Percentiles rank a stretch among this genome's conserved stretches.
Evolutionary conservation across 169 alveolate species (phyloP).

Genomic region (Cardiosporidium cionae): DNA sequence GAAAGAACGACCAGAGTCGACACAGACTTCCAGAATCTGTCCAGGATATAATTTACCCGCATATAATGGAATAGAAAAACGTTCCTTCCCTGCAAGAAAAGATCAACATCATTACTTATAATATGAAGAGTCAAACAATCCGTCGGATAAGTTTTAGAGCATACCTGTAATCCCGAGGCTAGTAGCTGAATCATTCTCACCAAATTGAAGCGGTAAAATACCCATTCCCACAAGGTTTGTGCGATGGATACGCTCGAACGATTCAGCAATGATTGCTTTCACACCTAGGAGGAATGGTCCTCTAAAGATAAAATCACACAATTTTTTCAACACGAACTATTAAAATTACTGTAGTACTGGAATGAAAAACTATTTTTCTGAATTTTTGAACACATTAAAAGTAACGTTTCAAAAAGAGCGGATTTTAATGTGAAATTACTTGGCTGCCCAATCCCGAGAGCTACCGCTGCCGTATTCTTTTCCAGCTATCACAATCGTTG

Average conservation of each 20-base stretch:
- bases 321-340: neutral
- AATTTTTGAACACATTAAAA: too few species aligned
- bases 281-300: slow-evolving; percentile 89
- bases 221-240: slow-evolving; percentile 92
- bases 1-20: slow-evolving; percentile 2
- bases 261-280: slow-evolving; percentile 84
- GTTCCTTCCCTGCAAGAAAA: slow-evolving; percentile 20
- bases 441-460: slow-evolving; percentile 98
- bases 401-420: neutral
- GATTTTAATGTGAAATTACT: slow-evolving; percentile 25
- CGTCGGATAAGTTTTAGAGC: too few species aligned
- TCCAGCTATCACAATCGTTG: slow-evolving; percentile 79
- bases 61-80: slow-evolving; percentile 8
- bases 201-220: slow-evolving; percentile 83
- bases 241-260: slow-evolving; percentile 91
- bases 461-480: slow-evolving; percentile 92
- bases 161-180: slow-evolving; percentile 76
- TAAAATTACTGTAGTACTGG: too few species aligned
- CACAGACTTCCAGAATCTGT: neutral
- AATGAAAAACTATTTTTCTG: too few species aligned
- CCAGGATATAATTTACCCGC: slow-evolving; percentile 21
- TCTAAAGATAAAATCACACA: neutral
- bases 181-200: slow-evolving; percentile 76
- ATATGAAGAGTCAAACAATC: too few species aligned
- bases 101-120: too few species aligned